Base-by-base conservation (phyloP, 2,329 filamentous ascomycete genomes). In the Biscogniauxia mediterranea region DNA sequence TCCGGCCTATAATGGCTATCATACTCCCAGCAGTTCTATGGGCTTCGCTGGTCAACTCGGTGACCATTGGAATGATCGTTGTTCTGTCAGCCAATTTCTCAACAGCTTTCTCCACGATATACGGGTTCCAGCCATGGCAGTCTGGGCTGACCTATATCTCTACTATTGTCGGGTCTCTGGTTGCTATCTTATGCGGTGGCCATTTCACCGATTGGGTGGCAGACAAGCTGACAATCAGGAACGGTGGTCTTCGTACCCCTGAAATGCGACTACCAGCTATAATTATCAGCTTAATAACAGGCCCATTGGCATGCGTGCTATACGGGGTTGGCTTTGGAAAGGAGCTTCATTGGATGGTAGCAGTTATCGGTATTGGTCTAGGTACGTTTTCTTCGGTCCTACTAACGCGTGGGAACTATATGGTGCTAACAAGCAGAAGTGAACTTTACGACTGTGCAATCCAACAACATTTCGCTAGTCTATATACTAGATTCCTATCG, bases 31-130 rank as follows among this genome's bases (percentile, higher is more conserved):
- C 72, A 3, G 72, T 78, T 2, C 58, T 78, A n/a, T 78, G 76
- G 76, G 74, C 74, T 4, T 76, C 75, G 6, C 65, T 76, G 6
- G 70, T 76, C 56, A 74, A 76, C 71, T 70, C 75, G 4, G 75
- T 75, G 4, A 74, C 73, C 4, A 75, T 78, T 54, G 76, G 76
- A 7, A 77, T 78, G 62, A 63, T 73, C 3, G 75, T 76, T 3
- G 74, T 76, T 11, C 75, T 78, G 1, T 75, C 74, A 0, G 71
- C 78, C 17, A 79, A 76, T 25, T 76, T 70, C 20, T 67, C 69
- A 6, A 46, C 65, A 7, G 70, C 70, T 7, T 57, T 57, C 55
- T 19, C 42, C 19, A 7, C 19, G 42, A 21, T 51, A n/a, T 57
- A 57, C 55, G 42, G 46, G 17, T 57, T 57, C 46, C 4, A 17